A percentile compares a stretch with the other conserved stretches of the same genome.
These are phyloP conservation scores for Myxozyma sirexii DNA, from an alignment of 805 yeast species.

Conservation along the genomic window DNA sequence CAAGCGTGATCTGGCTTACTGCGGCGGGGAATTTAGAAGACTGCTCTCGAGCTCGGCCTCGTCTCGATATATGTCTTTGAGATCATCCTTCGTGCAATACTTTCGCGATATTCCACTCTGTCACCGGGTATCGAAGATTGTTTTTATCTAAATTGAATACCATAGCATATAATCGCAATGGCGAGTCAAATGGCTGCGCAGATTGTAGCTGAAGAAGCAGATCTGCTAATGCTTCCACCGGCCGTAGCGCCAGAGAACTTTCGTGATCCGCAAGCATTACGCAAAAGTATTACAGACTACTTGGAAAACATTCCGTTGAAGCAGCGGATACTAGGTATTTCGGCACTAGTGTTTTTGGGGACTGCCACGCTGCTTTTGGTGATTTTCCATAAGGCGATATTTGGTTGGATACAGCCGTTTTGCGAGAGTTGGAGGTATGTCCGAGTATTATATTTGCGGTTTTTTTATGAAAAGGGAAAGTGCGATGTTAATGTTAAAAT, in stretches of 20 bases:
- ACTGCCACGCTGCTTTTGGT: conserved; percentile 35
- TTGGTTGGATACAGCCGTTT: conserved; percentile 40
- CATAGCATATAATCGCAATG: background rate
- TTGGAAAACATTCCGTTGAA: conserved; percentile 14
- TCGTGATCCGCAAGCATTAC: conserved; percentile 12
- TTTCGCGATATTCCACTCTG: too few relatives aligned
- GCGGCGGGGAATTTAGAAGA: too few relatives aligned
- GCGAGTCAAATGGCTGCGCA: conserved; percentile 10
- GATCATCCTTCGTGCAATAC: too few relatives aligned
- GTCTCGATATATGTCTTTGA: too few relatives aligned
- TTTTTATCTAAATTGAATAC: too few relatives aligned
- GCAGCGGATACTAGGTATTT: conserved; percentile 24
- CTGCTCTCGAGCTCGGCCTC: too few relatives aligned
- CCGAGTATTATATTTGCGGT: background rate
- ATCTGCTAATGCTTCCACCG: conserved; percentile 25
- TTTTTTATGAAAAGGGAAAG: too few relatives aligned
- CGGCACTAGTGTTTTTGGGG: conserved; percentile 13
- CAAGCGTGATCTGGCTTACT: too few relatives aligned
- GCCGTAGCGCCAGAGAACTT: conserved; percentile 8
- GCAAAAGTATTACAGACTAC: conserved; percentile 18
- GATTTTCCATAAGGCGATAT: conserved; percentile 43
- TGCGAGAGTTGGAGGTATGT: conserved; percentile 39
- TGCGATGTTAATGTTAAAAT: too few relatives aligned
- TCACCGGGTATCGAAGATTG: too few relatives aligned
- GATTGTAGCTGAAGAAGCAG: conserved; percentile 28